Evolutionary conservation across 129 eudicot genomes (phyloP), one percentile per base, ranked within the genome.

Genomic region (Gnaphalium uliginosum): DNA sequence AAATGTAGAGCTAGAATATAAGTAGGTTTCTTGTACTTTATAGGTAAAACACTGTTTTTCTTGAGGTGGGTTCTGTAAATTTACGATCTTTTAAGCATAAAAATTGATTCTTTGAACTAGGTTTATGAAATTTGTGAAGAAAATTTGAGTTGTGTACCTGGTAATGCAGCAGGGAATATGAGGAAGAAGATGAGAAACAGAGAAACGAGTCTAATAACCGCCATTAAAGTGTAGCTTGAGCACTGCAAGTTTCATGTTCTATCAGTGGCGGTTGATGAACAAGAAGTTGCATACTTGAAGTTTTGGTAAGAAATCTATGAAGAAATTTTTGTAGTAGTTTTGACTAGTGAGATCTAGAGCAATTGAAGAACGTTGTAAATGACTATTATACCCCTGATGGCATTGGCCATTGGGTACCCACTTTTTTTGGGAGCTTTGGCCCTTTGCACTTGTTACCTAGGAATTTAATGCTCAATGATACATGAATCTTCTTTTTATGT

Each of bases 161-260:
- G 82, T 21, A 76, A 26, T 75, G 79, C 65, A 68, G 85, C 60
- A 37, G 84, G 24, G 77, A 76, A 61, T 75, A 75, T 8, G 81
- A 83, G 24, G 83, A 69, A 75, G 76, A 89, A 46, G 69, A 87
- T 53, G 75, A 74, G 26, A 22, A 56, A 63, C 67, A 82, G 58
- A 69, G 79, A 35, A 75, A 71, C 37, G 71, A 81, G 83, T 24
- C 71, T 83, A 81, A 46, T 37, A 76, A 67, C 77, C 71, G 88
- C 92, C 96, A 93, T 93, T 70, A 77, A 79, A 81, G 86, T 71
- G 78, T 80, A 66, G 81, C 69, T 77, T 78, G 81, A 83, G 79
- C 50, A 80, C 61, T 73, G 83, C 79, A 74, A 76, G 86, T 71
- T 77, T 87, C 92, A 88, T 91, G 85, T 81, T 87, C 82, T 73